These are phyloP conservation scores for Isatis lusitanica DNA, from an alignment of 441 rosid species.

Conservation along the genomic window DNA sequence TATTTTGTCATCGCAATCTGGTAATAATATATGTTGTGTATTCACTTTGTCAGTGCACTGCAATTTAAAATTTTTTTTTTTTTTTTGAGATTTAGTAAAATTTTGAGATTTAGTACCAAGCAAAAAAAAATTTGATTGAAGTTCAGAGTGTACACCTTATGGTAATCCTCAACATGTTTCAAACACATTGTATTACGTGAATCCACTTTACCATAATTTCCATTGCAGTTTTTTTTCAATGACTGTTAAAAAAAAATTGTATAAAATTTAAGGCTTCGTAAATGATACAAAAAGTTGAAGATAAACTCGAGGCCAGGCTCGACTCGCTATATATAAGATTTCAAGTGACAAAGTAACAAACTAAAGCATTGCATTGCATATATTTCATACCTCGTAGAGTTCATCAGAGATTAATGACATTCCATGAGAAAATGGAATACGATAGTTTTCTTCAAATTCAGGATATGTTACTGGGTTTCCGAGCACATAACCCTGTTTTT, in stretches of 20 bases:
- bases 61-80: too few relatives aligned
- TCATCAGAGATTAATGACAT: slow-evolving; percentile 28
- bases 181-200: slow-evolving; percentile 42
- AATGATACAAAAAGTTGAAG: not conserved
- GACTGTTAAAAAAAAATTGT: slow-evolving; percentile 38
- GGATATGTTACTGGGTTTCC: slow-evolving; percentile 10
- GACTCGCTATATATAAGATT: not conserved
- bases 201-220: slow-evolving; percentile 36
- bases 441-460: not conserved
- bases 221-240: slow-evolving; percentile 45
- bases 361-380: not conserved
- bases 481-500: slow-evolving; percentile 11
- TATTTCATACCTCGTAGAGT: slow-evolving; percentile 15
- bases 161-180: slow-evolving; percentile 19
- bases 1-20: slow-evolving; percentile 11
- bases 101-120: too few relatives aligned
- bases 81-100: too few relatives aligned
- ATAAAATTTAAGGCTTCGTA: not conserved
- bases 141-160: slow-evolving; percentile 27
- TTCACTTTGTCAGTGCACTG: slow-evolving; percentile 15
- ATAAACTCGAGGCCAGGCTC: not conserved
- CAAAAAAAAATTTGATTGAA: not conserved
- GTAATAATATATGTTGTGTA: not conserved
- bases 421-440: slow-evolving; percentile 22
- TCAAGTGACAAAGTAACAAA: not conserved